Evolutionary conservation across 805 yeast genomes (phyloP), one percentile per base, ranked within the genome.

Genomic region (Candida easanensis): DNA sequence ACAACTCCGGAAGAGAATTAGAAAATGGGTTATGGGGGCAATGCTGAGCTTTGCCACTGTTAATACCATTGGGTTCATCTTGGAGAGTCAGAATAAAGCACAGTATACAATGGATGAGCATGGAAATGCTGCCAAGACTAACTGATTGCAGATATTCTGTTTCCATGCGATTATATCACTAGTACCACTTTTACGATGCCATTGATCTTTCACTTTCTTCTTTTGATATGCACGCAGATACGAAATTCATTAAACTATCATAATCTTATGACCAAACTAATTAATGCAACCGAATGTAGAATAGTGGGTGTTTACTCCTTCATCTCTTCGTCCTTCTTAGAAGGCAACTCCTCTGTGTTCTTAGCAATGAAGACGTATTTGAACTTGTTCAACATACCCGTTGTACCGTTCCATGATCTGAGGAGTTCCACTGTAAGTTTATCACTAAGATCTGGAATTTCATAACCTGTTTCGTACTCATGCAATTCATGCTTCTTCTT

Each of bases 361-460:
- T 55, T 49, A 1, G 70, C 52, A n/a, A 58, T 33, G 41, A 49
- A 48, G 35, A 53, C 44, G 21, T 44, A 44, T 48, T 77, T 79
- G 56, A 88, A 69, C 16, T 76, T 72, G 32, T 83, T 80, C 40
- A 82, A 65, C 16, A 93, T 88, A 36, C 97, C 97, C 54, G 77
- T 69, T 10, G 86, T 79, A 21, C 93, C 90, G 54, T 85, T 84
- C 97, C 97, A 91, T 5, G 65, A 63, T 57, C 82, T 73, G 50
- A 91, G 65, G 27, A 70, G 65, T 30, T 69, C 66, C 2, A 88
- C 91, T 4, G 80, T 82, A 8, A 65, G 70, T 30, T 62, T 65
- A 51, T 81, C 82, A 3, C 80, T 68, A 48, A 91, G 62, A 61
- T 88, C 89, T 2, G 97, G 97, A 4, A 84, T 70, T 37, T 71